A percentile compares a stretch with the other conserved stretches of the same genome.
These are phyloP conservation scores for Coccomyxa sp. DNA, from an alignment of 139 green algal genomes.

Conservation along the genomic window DNA sequence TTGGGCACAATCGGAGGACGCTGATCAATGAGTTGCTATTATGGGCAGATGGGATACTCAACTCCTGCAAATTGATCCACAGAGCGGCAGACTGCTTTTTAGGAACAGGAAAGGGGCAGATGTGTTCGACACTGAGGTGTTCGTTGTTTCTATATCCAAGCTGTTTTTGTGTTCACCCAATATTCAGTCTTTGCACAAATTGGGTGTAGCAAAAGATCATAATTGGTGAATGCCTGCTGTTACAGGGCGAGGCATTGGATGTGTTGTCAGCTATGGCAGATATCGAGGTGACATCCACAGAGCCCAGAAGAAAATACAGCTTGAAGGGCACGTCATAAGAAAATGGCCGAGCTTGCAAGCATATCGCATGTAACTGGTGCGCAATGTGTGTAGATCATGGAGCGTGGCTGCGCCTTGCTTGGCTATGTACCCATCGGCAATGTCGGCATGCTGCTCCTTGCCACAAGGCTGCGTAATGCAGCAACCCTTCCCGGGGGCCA, in stretches of 20 bases:
- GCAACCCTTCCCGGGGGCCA: constrained; percentile 83
- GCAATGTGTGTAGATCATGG: constrained; percentile 26
- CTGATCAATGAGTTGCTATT: not conserved
- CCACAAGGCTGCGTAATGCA: constrained; percentile 61
- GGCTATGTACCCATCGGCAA: constrained; percentile 75
- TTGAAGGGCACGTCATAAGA: not conserved
- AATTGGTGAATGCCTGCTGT: not conserved
- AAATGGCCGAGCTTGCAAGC: not conserved
- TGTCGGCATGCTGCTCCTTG: constrained; percentile 76
- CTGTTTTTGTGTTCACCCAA: not conserved
- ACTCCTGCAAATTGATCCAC: constrained; percentile 32
- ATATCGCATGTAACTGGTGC: not conserved
- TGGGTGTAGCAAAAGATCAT: not conserved
- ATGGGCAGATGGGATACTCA: constrained; percentile 23
- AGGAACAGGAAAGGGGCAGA: constrained; percentile 25
- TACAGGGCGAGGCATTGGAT: constrained; percentile 18
- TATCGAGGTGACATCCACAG: not conserved
- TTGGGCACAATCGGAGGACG: not conserved
- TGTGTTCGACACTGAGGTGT: constrained; percentile 51
- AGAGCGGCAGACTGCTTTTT: constrained; percentile 31
- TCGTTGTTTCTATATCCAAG: too few species aligned
- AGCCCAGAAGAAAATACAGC: not conserved
- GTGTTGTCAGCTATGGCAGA: not conserved
- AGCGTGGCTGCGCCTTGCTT: constrained; percentile 66
- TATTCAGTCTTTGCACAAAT: not conserved